Conservation (phyloP, 495 filamentous ascomycete genomes). For the Xylaria intraflava region DNA sequence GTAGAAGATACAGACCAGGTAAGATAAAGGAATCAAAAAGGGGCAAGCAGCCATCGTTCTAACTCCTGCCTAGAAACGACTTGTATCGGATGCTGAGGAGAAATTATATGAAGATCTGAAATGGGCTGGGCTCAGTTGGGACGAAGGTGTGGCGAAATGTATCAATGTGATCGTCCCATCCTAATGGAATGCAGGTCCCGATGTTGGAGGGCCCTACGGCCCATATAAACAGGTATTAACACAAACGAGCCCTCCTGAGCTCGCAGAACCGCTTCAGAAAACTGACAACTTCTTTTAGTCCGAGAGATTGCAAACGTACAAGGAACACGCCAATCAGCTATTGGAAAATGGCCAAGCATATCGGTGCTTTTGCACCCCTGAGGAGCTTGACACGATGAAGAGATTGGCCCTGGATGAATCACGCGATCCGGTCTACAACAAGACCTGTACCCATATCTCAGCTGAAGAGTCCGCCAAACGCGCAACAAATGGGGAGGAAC, state of each 20-base stretch:
- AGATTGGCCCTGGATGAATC: conserved; percentile 52
- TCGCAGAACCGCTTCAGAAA: not conserved
- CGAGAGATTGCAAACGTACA: conserved; percentile 69
- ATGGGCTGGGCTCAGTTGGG: conserved; percentile 90
- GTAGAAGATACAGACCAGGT: conserved; percentile 97
- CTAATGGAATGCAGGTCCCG: conserved; percentile 53
- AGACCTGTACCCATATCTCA: conserved; percentile 63
- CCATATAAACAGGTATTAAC: conserved; percentile 73
- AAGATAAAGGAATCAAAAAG: not conserved
- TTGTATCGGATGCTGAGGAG: conserved; percentile 67
- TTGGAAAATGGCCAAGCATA: conserved; percentile 70
- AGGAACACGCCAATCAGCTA: conserved; percentile 61
- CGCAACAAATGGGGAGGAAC: conserved; percentile 58
- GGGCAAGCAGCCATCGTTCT: conserved; percentile 5
- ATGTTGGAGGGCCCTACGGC: conserved; percentile 68
- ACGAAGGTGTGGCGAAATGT: conserved; percentile 61
- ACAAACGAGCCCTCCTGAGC: not conserved
- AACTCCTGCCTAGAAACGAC: conserved; percentile 25
- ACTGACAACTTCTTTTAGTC: conserved; percentile 50
- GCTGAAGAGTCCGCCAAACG: conserved; percentile 60
- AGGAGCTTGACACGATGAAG: conserved; percentile 60
- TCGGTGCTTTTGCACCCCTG: conserved; percentile 82
- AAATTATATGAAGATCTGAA: conserved; percentile 67
- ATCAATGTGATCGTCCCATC: conserved; percentile 6
- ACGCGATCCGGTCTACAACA: conserved; percentile 64